Base-by-base conservation (phyloP, 2,329 filamentous ascomycete genomes). In the Monosporascus sp. region DNA sequence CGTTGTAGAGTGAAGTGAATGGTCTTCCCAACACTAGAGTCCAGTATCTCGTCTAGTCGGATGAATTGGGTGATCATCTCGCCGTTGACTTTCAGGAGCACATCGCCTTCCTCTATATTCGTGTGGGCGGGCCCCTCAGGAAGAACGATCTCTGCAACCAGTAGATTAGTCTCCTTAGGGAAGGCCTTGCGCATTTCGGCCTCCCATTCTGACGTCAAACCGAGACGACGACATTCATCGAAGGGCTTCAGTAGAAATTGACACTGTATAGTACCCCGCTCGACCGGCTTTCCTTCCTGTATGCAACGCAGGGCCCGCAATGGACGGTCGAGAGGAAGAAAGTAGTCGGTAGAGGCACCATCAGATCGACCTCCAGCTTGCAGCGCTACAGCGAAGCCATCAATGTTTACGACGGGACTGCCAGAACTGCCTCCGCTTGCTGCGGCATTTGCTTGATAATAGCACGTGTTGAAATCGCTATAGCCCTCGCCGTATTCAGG, bases 401-500 rank as follows among this genome's bases (percentile, higher is more conserved):
- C 90, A 56, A 96, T 88, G 72, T 97, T 96, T 57, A 99, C 92
- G 1, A 99, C 94, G 0, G 94, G 94, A 84, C 89, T 96, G 57
- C 94, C 94, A n/a, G 94, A 99, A 75, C 90, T 96, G 61, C 94
- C 94, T 61, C 94, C 94, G 70, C 92, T 97, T 3, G 94, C 95
- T 5, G 94, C 93, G 3, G 94, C 95, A 15, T 95, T 96, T 59
- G 95, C 94, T 74, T 99, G 94, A 64, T 97, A 97, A 77, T 99
- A 99, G 70, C 96, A 86, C 49, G 82, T 87, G 70, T 88, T 99
- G 82, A 99, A 99, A 69, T 99, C 94, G 71, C 92, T 94, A 71
- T 99, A 99, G 27, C 94, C 94, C 59, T 97, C 94, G 52, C 93
- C 93, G 63, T 99, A 97, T 66, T 99, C 94, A 17, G 94, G 94